phyloP scores from a whole-genome alignment of 2,329 filamentous ascomycete species.

The Apiospora arundinis region DNA sequence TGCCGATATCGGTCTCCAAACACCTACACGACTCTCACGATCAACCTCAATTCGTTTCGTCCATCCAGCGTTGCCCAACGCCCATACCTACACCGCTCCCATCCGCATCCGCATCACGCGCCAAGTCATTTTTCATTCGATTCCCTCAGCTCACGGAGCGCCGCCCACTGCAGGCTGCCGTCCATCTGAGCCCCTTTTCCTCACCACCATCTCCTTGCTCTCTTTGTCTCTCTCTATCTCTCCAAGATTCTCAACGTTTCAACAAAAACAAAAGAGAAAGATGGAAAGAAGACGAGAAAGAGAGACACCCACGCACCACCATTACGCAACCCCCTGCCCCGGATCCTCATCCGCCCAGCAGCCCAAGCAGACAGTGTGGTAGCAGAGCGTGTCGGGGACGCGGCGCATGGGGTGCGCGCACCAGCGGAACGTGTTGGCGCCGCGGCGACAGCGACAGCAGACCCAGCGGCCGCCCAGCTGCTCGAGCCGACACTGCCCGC shows the following conservation, averaged over 20 bases:
- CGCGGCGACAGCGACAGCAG: constrained; percentile 56
- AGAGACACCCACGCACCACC: neutral
- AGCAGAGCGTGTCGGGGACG: constrained; percentile 58
- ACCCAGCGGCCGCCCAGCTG: constrained; percentile 56
- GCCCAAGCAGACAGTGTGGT: constrained; percentile 54
- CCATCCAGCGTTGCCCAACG: neutral
- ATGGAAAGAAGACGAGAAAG: no score
- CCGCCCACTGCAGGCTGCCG: neutral
- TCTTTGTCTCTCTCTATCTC: neutral
- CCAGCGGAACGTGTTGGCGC: constrained; percentile 52
- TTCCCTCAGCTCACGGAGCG: neutral
- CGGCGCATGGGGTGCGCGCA: constrained; percentile 53
- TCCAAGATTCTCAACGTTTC: neutral
- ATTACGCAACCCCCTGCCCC: neutral
- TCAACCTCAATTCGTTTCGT: no score
- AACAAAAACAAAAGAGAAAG: neutral
- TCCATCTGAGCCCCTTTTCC: neutral
- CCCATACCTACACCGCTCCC: no score
- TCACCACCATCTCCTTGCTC: neutral
- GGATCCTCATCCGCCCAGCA: constrained; percentile 45
- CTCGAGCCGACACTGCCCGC: constrained; percentile 55
- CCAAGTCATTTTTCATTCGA: neutral
- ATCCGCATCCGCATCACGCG: neutral
- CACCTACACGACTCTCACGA: neutral
- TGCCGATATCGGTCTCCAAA: neutral